Conservation (phyloP, 768 basidiomycete species). For the Leccinum subgranulosum region DNA sequence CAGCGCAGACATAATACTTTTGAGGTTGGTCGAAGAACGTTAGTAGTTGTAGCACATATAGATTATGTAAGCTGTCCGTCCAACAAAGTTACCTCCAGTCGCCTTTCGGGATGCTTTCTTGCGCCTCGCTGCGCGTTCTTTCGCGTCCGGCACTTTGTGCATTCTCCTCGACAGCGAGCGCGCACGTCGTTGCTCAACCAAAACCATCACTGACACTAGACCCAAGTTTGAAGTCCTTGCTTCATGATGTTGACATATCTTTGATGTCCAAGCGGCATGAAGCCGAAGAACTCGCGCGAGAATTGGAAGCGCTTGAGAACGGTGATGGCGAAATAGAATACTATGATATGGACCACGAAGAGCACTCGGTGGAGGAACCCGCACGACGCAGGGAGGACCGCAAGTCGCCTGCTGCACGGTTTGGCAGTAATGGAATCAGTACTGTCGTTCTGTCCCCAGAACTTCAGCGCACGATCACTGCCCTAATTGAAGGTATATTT, state of each 20-base stretch:
- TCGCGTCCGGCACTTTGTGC: conserved; percentile 18
- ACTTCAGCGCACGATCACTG: conserved; percentile 61
- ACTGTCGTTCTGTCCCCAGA: conserved; percentile 70
- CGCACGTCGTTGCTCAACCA: conserved; percentile 37
- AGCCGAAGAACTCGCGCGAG: conserved; percentile 38
- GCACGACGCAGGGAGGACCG: conserved; percentile 35
- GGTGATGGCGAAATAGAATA: conserved; percentile 31
- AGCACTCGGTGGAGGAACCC: conserved; percentile 26
- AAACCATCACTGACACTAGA: conserved; percentile 65
- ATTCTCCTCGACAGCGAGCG: conserved; percentile 33
- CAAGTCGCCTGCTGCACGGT: conserved; percentile 79
- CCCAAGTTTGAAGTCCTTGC: conserved; percentile 56
- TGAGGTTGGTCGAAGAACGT: background rate
- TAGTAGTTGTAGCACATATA: background rate
- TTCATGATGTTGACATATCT: conserved; percentile 69
- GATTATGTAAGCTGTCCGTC: conserved; percentile 21
- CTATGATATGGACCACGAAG: conserved; percentile 35
- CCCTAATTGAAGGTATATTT: conserved; percentile 61
- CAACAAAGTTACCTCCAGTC: background rate
- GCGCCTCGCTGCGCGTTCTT: conserved; percentile 24
- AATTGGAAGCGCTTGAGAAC: conserved; percentile 52
- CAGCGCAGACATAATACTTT: conserved; percentile 16
- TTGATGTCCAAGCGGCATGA: conserved; percentile 37
- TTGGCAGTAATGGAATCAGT: conserved; percentile 73
- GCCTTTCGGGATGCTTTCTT: conserved; percentile 18